These are phyloP conservation scores for Geotrichum histeridarum DNA, from an alignment of 1,139 yeast species.

Conservation along the genomic window DNA sequence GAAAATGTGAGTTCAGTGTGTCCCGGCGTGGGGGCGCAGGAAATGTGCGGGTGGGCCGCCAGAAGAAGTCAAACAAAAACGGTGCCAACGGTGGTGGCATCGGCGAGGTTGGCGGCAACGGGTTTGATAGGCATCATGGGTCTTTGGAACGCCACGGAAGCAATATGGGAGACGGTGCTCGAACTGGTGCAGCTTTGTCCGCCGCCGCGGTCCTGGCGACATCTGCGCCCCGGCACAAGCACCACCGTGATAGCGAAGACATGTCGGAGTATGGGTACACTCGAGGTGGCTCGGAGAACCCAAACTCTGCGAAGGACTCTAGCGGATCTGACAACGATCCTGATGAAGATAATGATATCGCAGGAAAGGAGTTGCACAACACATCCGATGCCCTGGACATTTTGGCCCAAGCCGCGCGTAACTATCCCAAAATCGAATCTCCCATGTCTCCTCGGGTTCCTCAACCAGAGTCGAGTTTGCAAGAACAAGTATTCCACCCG, in stretches of 20 bases:
- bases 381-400: conserved; percentile 58
- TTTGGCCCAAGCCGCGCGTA: conserved; percentile 47
- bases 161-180: not conserved
- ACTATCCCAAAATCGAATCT: conserved; percentile 28
- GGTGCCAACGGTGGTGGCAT: not conserved
- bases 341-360: conserved; percentile 24
- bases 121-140: not conserved
- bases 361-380: conserved; percentile 40
- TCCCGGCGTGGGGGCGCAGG: conserved; percentile 54
- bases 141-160: not conserved
- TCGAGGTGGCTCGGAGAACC: not conserved
- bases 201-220: conserved; percentile 10
- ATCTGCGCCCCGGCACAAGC: not conserved
- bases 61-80: conserved; percentile 21
- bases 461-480: conserved; percentile 5
- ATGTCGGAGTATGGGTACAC: not conserved
- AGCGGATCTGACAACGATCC: not conserved
- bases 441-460: conserved; percentile 4
- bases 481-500: conserved; percentile 7
- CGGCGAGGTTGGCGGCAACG: not conserved
- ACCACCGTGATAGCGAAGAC: conserved; percentile 5
- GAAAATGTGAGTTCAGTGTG: conserved; percentile 73
- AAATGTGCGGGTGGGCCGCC: conserved; percentile 44
- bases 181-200: conserved; percentile 7
- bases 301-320: not conserved